Conservation (phyloP, 345 rosid species). For the Camelina sativa region DNA sequence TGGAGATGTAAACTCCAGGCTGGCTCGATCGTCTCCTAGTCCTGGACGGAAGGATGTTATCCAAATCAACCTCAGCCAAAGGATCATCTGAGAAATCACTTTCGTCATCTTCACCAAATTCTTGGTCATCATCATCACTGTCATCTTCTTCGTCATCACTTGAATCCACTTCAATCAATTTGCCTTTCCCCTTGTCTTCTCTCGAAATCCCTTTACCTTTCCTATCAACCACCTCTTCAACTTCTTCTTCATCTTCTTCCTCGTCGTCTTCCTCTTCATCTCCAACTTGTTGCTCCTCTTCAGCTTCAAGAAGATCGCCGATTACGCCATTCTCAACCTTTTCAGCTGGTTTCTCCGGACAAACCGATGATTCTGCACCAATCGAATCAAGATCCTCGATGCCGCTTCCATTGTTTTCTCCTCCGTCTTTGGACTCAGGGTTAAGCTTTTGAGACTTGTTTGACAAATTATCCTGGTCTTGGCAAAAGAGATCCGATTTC, state of each 20-base stretch:
- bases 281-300: conserved; percentile 26
- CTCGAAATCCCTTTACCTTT: conserved; percentile 60
- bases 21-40: conserved; percentile 59
- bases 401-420: neutral
- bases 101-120: conserved; percentile 51
- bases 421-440: conserved; percentile 32
- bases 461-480: conserved; percentile 39
- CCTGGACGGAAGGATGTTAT: conserved; percentile 88
- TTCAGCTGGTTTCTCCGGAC: conserved; percentile 24
- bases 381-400: conserved; percentile 21
- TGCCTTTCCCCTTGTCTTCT: conserved; percentile 50
- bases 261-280: conserved; percentile 30
- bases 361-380: conserved; percentile 30
- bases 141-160: conserved; percentile 56
- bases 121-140: conserved; percentile 54
- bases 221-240: conserved; percentile 47
- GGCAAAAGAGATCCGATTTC: conserved; percentile 51
- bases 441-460: conserved; percentile 55
- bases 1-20: conserved; percentile 63
- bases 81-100: conserved; percentile 89
- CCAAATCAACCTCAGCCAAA: conserved; percentile 92
- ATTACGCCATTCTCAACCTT: conserved; percentile 22
- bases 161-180: conserved; percentile 54
- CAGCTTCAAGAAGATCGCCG: conserved; percentile 34
- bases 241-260: conserved; percentile 16